A percentile compares a stretch with the other conserved stretches of the same genome.
These are phyloP conservation scores for Cercospora citrullina DNA, from an alignment of 2,329 filamentous ascomycete genomes.

Conservation along the genomic window DNA sequence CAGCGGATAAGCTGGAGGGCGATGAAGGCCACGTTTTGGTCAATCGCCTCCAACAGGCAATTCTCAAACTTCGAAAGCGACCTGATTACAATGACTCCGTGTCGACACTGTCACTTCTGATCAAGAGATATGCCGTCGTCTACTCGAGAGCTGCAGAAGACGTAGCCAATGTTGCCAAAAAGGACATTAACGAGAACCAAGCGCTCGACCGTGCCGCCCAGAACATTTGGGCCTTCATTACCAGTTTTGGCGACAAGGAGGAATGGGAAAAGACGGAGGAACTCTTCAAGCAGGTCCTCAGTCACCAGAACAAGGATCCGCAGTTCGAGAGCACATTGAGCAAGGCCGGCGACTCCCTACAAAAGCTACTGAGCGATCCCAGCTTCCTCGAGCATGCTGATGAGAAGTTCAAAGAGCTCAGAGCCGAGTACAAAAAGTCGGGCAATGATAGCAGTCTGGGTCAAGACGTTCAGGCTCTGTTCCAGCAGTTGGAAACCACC, in stretches of 20 bases:
- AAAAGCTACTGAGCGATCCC: conserved; percentile 81
- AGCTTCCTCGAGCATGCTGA: conserved; percentile 78
- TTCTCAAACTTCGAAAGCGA: conserved; percentile 71
- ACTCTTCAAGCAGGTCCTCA: conserved; percentile 68
- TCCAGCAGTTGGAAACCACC: conserved; percentile 68
- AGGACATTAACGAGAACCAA: conserved; percentile 70
- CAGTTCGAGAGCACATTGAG: conserved; percentile 77
- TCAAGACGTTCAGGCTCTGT: conserved; percentile 70
- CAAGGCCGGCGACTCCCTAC: conserved; percentile 70
- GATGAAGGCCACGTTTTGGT: conserved; percentile 73
- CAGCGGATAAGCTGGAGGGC: conserved; percentile 70
- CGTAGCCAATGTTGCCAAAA: conserved; percentile 64
- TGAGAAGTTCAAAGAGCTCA: conserved; percentile 62
- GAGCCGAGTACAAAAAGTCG: conserved; percentile 57
- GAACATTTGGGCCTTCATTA: conserved; percentile 79
- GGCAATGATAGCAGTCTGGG: conserved; percentile 67
- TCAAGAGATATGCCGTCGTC: conserved; percentile 73
- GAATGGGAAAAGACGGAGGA: conserved; percentile 75
- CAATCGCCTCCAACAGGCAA: conserved; percentile 72
- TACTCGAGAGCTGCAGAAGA: conserved; percentile 75
- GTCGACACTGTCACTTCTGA: conserved; percentile 70
- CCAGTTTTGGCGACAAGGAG: conserved; percentile 71
- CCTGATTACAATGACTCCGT: conserved; percentile 86
- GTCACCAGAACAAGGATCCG: conserved; percentile 73
- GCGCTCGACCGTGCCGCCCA: conserved; percentile 73